Evolutionary conservation across 768 basidiomycete genomes (phyloP), one percentile per base, ranked within the genome.

Genomic region (Phaffia tasmanica): DNA sequence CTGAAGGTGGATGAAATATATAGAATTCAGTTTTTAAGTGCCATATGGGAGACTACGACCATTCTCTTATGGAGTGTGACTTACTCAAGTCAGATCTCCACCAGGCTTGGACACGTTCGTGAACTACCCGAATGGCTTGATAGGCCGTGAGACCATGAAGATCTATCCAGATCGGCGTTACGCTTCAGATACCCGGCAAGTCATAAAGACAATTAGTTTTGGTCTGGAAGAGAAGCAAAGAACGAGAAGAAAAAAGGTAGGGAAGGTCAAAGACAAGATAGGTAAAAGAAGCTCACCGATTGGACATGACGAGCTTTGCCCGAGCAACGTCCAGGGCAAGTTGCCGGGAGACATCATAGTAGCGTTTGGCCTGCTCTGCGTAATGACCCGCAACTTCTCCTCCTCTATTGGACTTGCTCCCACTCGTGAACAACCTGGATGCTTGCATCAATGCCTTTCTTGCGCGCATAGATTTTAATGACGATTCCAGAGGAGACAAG

Each of bases 61-160:
- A n/a, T n/a, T n/a, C n/a, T n/a, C n/a, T n/a, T n/a, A n/a, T n/a
- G n/a, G n/a, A n/a, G n/a, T n/a, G n/a, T n/a, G n/a, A 54, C 27
- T n/a, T 4, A n/a, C 21, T 27, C 53, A 46, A 42, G 58, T 18
- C 14, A 42, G 35, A 42, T 11, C 19, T 62, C 66, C 66, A 67
- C 66, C 66, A 67, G 0, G 55, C 29, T 19, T 57, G 35, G 2
- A 67, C 55, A 4, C n/a, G 55, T 25, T 67, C 66, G 18, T 29
- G 1, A 3, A 63, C 61, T 30, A 67, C 42, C 6, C 55, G 60
- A 30, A 61, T 27, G 21, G 66, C 66, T 48, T 67, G 61, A 57
- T 62, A 67, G 11, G 54, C 23, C 11, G 60, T 63, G 30, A 67
- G 61, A 2, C 66, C 66, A 55, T 67, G 66, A n/a, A 67, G 61